These are phyloP conservation scores for Flaveria robusta DNA, from an alignment of 129 eudicot species.

Conservation along the genomic window DNA sequence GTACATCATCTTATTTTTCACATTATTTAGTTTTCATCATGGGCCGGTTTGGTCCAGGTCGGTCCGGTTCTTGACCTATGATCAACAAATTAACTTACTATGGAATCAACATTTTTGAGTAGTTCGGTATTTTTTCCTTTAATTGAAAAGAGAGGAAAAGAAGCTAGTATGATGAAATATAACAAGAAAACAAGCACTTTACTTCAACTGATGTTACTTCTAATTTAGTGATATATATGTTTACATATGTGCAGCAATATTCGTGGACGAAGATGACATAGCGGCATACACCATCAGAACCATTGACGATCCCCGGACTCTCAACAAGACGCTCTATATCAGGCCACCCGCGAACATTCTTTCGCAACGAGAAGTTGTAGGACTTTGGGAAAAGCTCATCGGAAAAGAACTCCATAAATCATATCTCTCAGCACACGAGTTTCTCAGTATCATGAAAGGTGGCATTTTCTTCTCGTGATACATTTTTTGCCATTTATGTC, in stretches of 20 bases:
- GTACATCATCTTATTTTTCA: too few species aligned
- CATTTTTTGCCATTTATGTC: background rate
- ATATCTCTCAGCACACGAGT: constrained; percentile 36
- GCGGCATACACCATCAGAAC: constrained; percentile 51
- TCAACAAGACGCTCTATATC: constrained; percentile 49
- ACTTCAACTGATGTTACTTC: background rate
- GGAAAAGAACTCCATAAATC: constrained; percentile 44
- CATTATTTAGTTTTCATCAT: too few species aligned
- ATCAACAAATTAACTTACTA: too few species aligned
- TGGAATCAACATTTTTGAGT: background rate
- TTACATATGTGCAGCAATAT: constrained; percentile 37
- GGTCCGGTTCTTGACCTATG: too few species aligned
- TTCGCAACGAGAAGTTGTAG: constrained; percentile 43
- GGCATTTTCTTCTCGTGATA: too few species aligned
- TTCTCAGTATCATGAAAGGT: constrained; percentile 52
- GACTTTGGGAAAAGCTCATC: constrained; percentile 52
- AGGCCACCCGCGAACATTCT: constrained; percentile 52
- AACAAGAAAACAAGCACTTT: background rate
- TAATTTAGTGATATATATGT: background rate
- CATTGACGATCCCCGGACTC: constrained; percentile 48
- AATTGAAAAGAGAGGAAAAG: background rate
- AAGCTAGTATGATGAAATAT: background rate
- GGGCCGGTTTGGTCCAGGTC: too few species aligned
- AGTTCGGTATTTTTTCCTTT: background rate
- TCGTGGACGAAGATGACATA: constrained; percentile 57